Conservation (phyloP, 495 filamentous ascomycete species). For the Poronia punctata region DNA sequence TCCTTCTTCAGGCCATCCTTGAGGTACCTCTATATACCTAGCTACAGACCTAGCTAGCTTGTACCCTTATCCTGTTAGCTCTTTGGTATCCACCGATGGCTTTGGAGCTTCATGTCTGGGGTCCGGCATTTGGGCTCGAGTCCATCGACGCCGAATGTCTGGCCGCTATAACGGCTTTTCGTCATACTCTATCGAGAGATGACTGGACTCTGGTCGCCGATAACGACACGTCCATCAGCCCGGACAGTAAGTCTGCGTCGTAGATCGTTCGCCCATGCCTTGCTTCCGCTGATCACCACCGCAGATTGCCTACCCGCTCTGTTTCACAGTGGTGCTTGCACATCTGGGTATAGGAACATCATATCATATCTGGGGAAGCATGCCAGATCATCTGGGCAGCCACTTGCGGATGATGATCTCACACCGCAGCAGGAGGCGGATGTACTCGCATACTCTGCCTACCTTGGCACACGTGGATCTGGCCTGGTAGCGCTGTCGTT, state of each 20-base stretch:
- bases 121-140: constrained; percentile 76
- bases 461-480: constrained; percentile 55
- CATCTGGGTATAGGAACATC: constrained; percentile 68
- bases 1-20: no score
- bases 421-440: constrained; percentile 64
- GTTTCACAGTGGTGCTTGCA: constrained; percentile 54
- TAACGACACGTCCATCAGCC: constrained; percentile 67
- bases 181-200: constrained; percentile 46
- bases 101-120: constrained; percentile 85
- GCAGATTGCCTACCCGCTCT: constrained; percentile 71
- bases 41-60: neutral
- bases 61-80: neutral
- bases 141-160: constrained; percentile 89
- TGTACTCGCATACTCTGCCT: constrained; percentile 61
- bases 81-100: constrained; percentile 34
- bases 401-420: constrained; percentile 48
- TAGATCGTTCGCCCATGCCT: constrained; percentile 2
- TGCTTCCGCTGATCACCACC: constrained; percentile 14
- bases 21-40: no score
- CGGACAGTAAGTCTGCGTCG: constrained; percentile 53
- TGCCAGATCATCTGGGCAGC: constrained; percentile 38
- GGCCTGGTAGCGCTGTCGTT: constrained; percentile 72
- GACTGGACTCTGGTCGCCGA: constrained; percentile 71
- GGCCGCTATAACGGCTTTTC: constrained; percentile 65
- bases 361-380: constrained; percentile 60